These are phyloP conservation scores for Cyberlindnera nakhonratchasimensis DNA, from an alignment of 805 yeast genomes.

Conservation along the genomic window DNA sequence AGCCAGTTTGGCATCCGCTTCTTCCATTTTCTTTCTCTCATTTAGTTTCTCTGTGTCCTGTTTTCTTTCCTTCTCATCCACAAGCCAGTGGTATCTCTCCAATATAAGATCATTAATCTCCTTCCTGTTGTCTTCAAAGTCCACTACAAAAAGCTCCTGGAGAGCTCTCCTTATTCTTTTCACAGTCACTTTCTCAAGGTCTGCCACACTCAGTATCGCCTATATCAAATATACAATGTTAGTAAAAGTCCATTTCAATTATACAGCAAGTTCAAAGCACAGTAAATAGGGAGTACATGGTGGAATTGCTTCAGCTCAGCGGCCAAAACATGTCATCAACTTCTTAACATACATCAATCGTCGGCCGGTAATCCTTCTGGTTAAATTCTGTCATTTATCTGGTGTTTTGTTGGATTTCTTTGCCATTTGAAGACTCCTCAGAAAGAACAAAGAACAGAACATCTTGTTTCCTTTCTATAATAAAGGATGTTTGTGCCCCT, in stretches of 20 bases:
- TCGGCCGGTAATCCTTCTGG: constrained; percentile 42
- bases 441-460: too few relatives aligned
- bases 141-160: constrained; percentile 62
- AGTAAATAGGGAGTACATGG: background rate
- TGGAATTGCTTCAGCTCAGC: background rate
- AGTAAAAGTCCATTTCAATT: background rate
- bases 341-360: constrained; percentile 54
- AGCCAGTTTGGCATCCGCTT: constrained; percentile 51
- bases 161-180: constrained; percentile 67
- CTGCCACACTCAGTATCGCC: constrained; percentile 73
- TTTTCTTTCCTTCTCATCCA: constrained; percentile 31
- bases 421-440: too few relatives aligned
- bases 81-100: constrained; percentile 48
- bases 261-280: background rate
- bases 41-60: constrained; percentile 31
- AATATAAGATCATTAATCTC: constrained; percentile 58
- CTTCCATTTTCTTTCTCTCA: constrained; percentile 37
- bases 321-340: background rate
- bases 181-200: constrained; percentile 65
- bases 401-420: background rate
- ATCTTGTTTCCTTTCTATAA: background rate
- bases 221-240: constrained; percentile 23
- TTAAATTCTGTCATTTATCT: constrained; percentile 16
- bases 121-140: constrained; percentile 48
- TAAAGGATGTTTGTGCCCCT: background rate